These are phyloP conservation scores for Pythium phragmitis DNA, from an alignment of 352 stramenopile species.

Conservation along the genomic window DNA sequence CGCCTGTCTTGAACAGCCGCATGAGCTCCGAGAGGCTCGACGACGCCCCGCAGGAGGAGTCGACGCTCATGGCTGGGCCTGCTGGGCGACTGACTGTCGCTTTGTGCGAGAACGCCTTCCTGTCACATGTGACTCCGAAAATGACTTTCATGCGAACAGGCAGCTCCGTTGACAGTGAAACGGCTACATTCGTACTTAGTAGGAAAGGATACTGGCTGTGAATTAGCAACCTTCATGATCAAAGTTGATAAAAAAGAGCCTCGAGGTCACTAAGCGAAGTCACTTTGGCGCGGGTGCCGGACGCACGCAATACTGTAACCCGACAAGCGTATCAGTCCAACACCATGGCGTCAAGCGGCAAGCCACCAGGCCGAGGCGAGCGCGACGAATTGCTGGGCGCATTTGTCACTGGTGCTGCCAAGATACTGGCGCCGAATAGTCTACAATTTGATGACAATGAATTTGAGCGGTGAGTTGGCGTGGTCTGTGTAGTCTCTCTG, in stretches of 20 bases:
- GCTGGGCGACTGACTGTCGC: background rate
- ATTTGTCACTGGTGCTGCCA: slow-evolving; percentile 41
- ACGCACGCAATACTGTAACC: background rate
- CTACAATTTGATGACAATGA: slow-evolving; percentile 76
- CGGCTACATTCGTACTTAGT: slow-evolving; percentile 27
- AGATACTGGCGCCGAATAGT: slow-evolving; percentile 68
- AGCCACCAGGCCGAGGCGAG: slow-evolving; percentile 7
- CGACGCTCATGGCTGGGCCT: slow-evolving; percentile 6
- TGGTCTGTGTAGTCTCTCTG: background rate
- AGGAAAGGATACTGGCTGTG: background rate
- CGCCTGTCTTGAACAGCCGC: slow-evolving; percentile 37
- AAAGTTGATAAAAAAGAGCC: background rate
- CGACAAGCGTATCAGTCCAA: background rate
- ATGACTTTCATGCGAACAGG: slow-evolving; percentile 2
- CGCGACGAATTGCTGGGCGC: slow-evolving; percentile 30
- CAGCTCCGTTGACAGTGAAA: slow-evolving; percentile 9
- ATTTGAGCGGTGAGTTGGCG: slow-evolving; percentile 50
- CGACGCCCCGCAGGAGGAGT: slow-evolving; percentile 34
- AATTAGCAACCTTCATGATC: background rate
- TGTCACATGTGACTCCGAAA: background rate
- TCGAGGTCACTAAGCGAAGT: background rate
- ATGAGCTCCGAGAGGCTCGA: slow-evolving; percentile 49
- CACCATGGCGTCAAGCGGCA: slow-evolving; percentile 14
- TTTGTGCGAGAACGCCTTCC: background rate
- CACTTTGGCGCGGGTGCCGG: slow-evolving; percentile 2